phyloP scores from a whole-genome alignment of 176 grass and related monocot species.

The Aegilops bicornis region DNA sequence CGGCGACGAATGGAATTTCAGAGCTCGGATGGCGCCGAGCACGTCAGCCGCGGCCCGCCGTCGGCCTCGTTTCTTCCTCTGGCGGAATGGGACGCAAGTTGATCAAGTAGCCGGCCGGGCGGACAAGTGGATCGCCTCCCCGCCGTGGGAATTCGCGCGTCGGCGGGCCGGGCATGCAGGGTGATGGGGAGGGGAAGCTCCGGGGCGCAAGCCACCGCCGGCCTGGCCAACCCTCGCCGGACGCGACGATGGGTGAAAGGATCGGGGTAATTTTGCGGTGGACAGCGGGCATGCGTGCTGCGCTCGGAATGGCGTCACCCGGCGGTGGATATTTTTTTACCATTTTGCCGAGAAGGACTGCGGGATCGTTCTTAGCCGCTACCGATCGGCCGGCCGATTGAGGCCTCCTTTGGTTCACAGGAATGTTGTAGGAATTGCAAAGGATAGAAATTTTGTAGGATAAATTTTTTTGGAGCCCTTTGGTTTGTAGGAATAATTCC shows the following conservation, averaged over 20 bases:
- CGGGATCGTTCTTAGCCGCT: background rate
- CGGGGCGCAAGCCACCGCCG: background rate
- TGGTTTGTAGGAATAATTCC: no score
- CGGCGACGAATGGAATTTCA: background rate
- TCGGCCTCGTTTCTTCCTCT: slow-evolving; percentile 23
- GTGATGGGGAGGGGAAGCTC: background rate
- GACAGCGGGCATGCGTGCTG: slow-evolving; percentile 6
- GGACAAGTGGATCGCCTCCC: background rate
- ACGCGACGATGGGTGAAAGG: background rate
- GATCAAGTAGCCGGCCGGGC: slow-evolving; percentile 11
- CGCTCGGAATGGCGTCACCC: slow-evolving; percentile 1
- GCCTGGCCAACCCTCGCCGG: background rate
- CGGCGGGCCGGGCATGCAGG: background rate
- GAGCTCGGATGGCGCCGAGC: background rate
- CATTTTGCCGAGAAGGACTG: background rate
- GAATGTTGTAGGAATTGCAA: no score
- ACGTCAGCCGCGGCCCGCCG: background rate
- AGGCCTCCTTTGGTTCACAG: no score
- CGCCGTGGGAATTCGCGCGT: background rate
- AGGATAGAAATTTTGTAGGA: no score
- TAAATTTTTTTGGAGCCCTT: no score
- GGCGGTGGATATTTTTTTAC: background rate
- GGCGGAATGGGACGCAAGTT: slow-evolving; percentile 17
- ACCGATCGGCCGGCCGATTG: background rate
- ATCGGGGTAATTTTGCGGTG: background rate